Base-by-base conservation (phyloP, 2,329 filamentous ascomycete species). In the Didymella arachidicola region DNA sequence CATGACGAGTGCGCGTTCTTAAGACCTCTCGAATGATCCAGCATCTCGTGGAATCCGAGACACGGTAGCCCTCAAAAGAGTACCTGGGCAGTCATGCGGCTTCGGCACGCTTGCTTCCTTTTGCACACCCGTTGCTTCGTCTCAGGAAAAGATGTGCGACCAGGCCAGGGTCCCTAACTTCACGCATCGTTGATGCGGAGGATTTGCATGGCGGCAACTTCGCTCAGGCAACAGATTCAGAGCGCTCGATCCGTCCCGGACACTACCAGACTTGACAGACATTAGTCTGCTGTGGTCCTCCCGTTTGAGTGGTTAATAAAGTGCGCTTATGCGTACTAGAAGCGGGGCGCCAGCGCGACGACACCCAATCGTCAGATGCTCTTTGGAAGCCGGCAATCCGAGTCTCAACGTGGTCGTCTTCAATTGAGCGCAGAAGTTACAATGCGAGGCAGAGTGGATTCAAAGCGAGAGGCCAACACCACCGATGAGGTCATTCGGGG, bases 221-320 rank as follows among this genome's bases (percentile, higher is more conserved):
- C 68, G 69, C 68, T 43, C 64, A 74, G 70, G 62, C 67, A 68
- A 69, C 67, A 57, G 43, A 38, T 65, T 59, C 43, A 46, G 42
- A 55, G 55, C 66, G 52, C 63, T 72, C 71, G 71, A 73, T 72
- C 71, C 70, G 70, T 71, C 62, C 70, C 71, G 72, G 63, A 57
- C 67, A 61, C 59, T 54, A 48, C 56, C 55, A 53, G 27, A 48
- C 29, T 53, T 58, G 56, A 53, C 64, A 68, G 61, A 65, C 62
- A 60, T 64, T 66, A 66, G 62, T 61, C 54, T 38, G 25, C 38
- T 29, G 14, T 49, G 38, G 45, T 50, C 45, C 53, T 41, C 50
- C 59, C 47, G 55, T 53, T 42, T 70, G 65, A 71, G 59, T 73
- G 72, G 72, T 54, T 63, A 64, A 64, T 61, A 61, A 60, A 56